A percentile compares a stretch with the other conserved stretches of the same genome.
Conservation (phyloP, 495 filamentous ascomycete genomes). For the Alectoria sarmentosa region DNA sequence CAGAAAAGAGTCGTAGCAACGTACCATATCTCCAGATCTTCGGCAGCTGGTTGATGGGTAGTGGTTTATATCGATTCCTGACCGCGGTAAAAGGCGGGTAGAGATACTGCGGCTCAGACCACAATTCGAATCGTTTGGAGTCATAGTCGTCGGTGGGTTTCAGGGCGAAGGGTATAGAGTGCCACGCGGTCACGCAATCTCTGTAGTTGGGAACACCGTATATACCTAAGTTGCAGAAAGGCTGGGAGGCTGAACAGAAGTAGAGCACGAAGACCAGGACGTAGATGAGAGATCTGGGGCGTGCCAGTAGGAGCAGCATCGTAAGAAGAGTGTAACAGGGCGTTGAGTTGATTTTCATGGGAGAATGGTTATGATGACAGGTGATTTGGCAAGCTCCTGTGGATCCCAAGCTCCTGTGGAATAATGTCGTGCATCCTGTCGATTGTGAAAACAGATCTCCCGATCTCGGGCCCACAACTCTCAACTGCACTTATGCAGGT, state of each 20-base stretch:
- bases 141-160: not conserved
- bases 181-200: not conserved
- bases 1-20: not conserved
- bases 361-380: not conserved
- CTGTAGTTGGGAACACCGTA: conserved; percentile 7
- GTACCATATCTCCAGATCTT: conserved; percentile 14
- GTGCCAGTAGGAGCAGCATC: not conserved
- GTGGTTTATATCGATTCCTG: not conserved
- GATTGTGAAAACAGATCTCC: not conserved
- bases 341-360: too few species aligned
- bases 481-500: not conserved
- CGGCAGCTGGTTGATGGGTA: conserved; percentile 7
- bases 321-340: not conserved
- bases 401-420: not conserved
- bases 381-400: too few species aligned
- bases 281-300: not conserved
- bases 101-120: conserved; percentile 8
- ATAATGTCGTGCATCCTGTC: not conserved
- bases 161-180: not conserved
- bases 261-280: not conserved
- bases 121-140: not conserved
- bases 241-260: not conserved
- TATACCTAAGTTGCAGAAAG: not conserved
- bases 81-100: not conserved
- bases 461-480: not conserved